Evolutionary conservation across 129 eudicot species (phyloP).

Genomic region (Dittrichia graveolens): DNA sequence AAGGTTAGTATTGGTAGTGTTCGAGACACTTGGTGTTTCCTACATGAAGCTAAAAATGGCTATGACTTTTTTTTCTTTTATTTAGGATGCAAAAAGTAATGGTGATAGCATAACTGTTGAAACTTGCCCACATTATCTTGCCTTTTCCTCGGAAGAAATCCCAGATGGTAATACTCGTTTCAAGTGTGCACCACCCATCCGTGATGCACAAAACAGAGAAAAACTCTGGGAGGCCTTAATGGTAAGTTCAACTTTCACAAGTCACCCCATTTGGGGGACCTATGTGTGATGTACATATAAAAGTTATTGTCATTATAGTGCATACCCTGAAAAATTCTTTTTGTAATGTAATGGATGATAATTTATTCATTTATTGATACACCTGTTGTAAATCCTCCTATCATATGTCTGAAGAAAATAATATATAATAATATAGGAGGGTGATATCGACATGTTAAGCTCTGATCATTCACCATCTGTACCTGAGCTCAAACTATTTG

Average conservation of each 20-base stretch:
- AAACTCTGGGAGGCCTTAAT: constrained; percentile 84
- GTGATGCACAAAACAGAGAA: constrained; percentile 73
- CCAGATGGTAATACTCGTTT: constrained; percentile 96
- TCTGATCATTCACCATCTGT: constrained; percentile 96
- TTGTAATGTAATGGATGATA: background rate
- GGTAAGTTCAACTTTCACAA: constrained; percentile 44
- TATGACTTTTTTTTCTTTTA: background rate
- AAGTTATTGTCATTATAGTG: background rate
- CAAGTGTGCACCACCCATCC: constrained; percentile 95
- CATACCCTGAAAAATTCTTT: background rate
- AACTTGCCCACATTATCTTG: constrained; percentile 97
- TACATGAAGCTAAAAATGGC: background rate
- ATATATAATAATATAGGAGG: constrained; percentile 49
- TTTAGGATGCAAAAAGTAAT: constrained; percentile 79
- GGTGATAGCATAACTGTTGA: constrained; percentile 93
- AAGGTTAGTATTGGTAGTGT: constrained; percentile 47
- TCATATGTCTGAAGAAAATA: background rate
- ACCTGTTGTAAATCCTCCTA: background rate
- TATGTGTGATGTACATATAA: no score
- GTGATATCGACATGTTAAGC: constrained; percentile 91
- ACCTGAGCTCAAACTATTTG: constrained; percentile 85
- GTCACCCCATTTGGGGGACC: background rate
- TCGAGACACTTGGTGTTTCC: background rate
- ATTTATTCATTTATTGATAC: background rate
- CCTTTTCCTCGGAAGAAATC: constrained; percentile 87